phyloP scores from a whole-genome alignment of 345 rosid genomes.

The Fremontodendron californicum region DNA sequence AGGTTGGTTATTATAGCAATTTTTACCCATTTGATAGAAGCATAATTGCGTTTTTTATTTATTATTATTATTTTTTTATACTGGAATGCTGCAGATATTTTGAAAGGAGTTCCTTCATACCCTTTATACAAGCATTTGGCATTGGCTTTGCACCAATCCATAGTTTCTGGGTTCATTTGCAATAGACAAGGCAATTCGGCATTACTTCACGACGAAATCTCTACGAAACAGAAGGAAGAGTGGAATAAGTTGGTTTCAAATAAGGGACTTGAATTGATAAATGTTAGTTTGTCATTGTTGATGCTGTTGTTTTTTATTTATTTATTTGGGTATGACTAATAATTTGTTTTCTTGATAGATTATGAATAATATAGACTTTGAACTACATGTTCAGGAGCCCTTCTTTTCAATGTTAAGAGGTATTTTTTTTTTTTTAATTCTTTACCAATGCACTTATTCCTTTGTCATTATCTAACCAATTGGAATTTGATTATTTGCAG shows the following conservation, averaged over 20 bases:
- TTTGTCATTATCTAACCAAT: background rate
- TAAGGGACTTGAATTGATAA: background rate
- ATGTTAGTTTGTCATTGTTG: background rate
- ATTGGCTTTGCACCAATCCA: constrained; percentile 36
- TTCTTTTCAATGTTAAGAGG: constrained; percentile 47
- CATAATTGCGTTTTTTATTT: too few species aligned
- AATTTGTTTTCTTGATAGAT: constrained; percentile 23
- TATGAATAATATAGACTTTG: constrained; percentile 29
- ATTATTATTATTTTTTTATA: background rate
- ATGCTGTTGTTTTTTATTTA: background rate
- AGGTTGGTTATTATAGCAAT: background rate
- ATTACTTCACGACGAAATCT: constrained; percentile 17
- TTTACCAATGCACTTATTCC: background rate
- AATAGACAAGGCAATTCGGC: constrained; percentile 20
- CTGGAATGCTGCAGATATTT: constrained; percentile 26
- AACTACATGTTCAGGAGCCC: constrained; percentile 50
- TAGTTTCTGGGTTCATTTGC: constrained; percentile 31
- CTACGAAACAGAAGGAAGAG: constrained; percentile 31
- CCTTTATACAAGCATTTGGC: constrained; percentile 54
- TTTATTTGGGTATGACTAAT: background rate
- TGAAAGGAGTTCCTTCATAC: constrained; percentile 35
- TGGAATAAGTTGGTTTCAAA: constrained; percentile 24
- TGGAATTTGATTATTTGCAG: constrained; percentile 25
- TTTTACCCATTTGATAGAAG: background rate
- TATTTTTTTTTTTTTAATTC: constrained; percentile 10